Evolutionary conservation across 768 basidiomycete species (phyloP), one percentile per base, ranked within the genome.

Genomic region (Panaeolus cyanescens): DNA sequence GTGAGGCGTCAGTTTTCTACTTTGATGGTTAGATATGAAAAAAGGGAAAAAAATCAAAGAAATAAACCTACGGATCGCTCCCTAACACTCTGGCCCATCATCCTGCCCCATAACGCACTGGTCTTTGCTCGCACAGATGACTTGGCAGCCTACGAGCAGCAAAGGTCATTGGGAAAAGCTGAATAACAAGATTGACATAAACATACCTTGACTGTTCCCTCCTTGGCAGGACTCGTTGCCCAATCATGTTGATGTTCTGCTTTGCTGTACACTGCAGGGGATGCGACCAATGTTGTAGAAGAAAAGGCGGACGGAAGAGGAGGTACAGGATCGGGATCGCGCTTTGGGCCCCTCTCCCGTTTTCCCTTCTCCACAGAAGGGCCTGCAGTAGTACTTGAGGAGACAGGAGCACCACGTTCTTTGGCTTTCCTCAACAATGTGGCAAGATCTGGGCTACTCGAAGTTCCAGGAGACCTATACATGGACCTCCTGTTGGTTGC

Each of bases 391-490:
- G 60, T 40, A 20, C 64, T 59, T 59, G 62, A 55, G 17, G 68
- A 59, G 31, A 83, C 68, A 37, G 79, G 75, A 0, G 78, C 82
- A 19, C 85, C 85, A 55, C 83, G 79, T 68, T 90, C 90, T 74
- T 89, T 93, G 15, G 92, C 90, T 75, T 95, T 95, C 63, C 89
- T 83, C 57, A 95, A 73, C 57, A 97, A 81, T 9, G 93, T 95
- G 4, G 93, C 93, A 20, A 97, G 81, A 75, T 98, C 95, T 28
- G 95, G 96, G 70, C 91, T 94, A 67, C 91, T 93, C 32, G 94
- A 91, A 7, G 93, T 96, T 40, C 94, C 95, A 10, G 91, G 83
- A 19, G 92, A 90, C 60, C 95, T 83, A 72, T 95, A 95, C 78
- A 97, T 85, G 64, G 91, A 92, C 55, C 93, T 85, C 45, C 93